A percentile compares a stretch with the other conserved stretches of the same genome.
These are phyloP conservation scores for Fusarium armeniacum DNA, from an alignment of 2,329 filamentous ascomycete genomes.

Conservation along the genomic window DNA sequence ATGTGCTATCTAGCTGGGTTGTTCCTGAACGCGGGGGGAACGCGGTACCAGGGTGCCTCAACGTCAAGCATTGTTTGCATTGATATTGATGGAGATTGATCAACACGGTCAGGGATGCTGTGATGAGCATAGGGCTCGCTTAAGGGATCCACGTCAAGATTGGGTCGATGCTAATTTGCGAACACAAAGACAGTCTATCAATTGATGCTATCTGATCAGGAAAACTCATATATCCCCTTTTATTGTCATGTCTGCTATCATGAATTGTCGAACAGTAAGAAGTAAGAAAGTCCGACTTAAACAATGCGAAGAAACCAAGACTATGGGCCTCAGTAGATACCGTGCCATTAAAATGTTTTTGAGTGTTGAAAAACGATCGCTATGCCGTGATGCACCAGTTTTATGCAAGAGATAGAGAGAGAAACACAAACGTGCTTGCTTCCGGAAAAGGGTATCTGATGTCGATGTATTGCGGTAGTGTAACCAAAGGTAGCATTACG, in stretches of 20 bases:
- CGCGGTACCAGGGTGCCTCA: not conserved
- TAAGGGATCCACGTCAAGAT: not conserved
- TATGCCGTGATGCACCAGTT: conserved; percentile 38
- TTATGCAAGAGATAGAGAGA: conserved; percentile 34
- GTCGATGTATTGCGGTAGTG: conserved; percentile 22
- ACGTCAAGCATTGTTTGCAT: conserved; percentile 1
- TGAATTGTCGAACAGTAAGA: conserved; percentile 14
- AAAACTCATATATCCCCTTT: conserved; percentile 17
- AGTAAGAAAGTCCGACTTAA: conserved; percentile 9
- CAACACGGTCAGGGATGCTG: conserved; percentile 7
- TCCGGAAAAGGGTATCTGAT: conserved; percentile 42
- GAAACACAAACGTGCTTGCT: conserved; percentile 41
- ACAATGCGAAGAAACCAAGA: conserved; percentile 14
- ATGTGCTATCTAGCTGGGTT: not conserved
- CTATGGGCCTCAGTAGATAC: conserved; percentile 1
- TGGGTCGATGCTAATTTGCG: not conserved
- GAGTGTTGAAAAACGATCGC: conserved; percentile 31
- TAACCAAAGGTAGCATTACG: conserved; percentile 16
- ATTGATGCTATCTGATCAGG: conserved; percentile 30
- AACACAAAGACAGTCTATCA: conserved; percentile 20
- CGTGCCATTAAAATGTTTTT: conserved; percentile 18
- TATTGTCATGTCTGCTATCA: conserved; percentile 27
- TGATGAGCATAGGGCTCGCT: not conserved
- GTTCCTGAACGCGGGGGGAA: not conserved
- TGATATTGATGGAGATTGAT: conserved; percentile 6